Conservation (phyloP, 2,329 filamentous ascomycete genomes). For the Shiraia sp. region DNA sequence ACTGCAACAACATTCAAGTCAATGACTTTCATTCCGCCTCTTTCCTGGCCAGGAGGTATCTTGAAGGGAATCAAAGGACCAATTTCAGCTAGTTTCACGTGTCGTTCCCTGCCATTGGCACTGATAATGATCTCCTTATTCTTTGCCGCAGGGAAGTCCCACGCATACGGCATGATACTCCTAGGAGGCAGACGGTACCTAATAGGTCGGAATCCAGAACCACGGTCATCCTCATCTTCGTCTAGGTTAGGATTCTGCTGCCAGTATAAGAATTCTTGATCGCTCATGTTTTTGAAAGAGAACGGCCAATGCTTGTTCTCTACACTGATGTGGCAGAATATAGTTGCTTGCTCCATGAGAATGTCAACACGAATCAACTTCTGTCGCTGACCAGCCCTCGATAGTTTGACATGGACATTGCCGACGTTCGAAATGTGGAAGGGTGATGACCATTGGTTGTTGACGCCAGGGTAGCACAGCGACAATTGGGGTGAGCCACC, state of each 20-base stretch:
- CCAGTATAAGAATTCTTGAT: conserved; percentile 94
- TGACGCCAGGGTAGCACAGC: conserved; percentile 88
- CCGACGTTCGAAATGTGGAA: conserved; percentile 97
- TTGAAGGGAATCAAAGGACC: conserved; percentile 96
- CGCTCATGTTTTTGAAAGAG: conserved; percentile 97
- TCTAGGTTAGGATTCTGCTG: conserved; percentile 92
- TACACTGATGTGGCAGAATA: conserved; percentile 87
- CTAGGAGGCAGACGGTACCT: conserved; percentile 88
- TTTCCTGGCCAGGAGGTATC: conserved; percentile 67
- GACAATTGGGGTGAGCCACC: conserved; percentile 84
- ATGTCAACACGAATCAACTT: conserved; percentile 85
- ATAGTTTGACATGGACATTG: conserved; percentile 89
- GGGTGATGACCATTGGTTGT: conserved; percentile 96
- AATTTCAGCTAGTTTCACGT: conserved; percentile 94
- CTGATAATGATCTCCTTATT: conserved; percentile 88
- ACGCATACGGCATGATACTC: conserved; percentile 99
- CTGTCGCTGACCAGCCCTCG: conserved; percentile 87
- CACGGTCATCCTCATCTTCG: conserved; percentile 81
- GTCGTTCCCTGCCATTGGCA: conserved; percentile 77
- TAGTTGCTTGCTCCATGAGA: conserved; percentile 87
- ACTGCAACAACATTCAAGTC: conserved; percentile 96
- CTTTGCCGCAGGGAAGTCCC: conserved; percentile 98
- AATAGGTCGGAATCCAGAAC: conserved; percentile 88
- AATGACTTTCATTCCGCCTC: conserved; percentile 77
- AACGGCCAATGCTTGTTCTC: conserved; percentile 98